Evolutionary conservation across 2,329 filamentous ascomycete genomes (phyloP), one percentile per base, ranked within the genome.

Genomic region (Passalora sequoiae): DNA sequence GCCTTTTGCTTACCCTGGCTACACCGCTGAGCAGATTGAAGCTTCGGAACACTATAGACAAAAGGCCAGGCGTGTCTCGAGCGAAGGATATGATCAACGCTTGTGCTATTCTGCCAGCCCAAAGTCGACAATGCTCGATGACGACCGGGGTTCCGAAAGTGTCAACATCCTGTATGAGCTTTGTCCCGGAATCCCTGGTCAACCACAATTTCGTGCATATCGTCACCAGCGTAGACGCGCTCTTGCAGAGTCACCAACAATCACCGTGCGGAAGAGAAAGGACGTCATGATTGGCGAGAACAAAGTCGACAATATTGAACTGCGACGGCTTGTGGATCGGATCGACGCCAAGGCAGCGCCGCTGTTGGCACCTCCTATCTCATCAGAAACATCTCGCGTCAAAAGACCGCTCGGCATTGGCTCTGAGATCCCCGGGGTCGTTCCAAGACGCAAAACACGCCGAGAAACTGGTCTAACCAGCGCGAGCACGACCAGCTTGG

Each of bases 1-100:
- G 38, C 61, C 62, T 13, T 64, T 58, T 33, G 36, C 40, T 5
- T 59, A 60, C 38, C 59, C 56, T 17, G 61, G 59, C 3, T 54
- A 56, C 20, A 52, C 53, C n/a, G 38, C 53, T 10, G 51, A 54
- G 35, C 55, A 63, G 40, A 60, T 63, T 33, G 46, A 53, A 38
- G 60, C 60, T 4, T 53, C 58, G 6, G 55, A 63, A 49, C 55
- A 61, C 39, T 60, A 62, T 41, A 50, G 40, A 38, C 46, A 42
- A 15, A 59, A 63, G 44, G 47, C 54, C 22, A 56, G 52, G 19
- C 51, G 49, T 19, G 54, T 55, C 3, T 57, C 54, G 13, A 51
- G 49, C 22, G 58, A 59, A 31, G 58, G 53, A 40, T 61, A 53
- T 40, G 57, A 53, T 41, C 44, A 43, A 28, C 44, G 53, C 36